Base-by-base conservation (phyloP, 495 filamentous ascomycete species). In the Hypoxylon rickii region DNA sequence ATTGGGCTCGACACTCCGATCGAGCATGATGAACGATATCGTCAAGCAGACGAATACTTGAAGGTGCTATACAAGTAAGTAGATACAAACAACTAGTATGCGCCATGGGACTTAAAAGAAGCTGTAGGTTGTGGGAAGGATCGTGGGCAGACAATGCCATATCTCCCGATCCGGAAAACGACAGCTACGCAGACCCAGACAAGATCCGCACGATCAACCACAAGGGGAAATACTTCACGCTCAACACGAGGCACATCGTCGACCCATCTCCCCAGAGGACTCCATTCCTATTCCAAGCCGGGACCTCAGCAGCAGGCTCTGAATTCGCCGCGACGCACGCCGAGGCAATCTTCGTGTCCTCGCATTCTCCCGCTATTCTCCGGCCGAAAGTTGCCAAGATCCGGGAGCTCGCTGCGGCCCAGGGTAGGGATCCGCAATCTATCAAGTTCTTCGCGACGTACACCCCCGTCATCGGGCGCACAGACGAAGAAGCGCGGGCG, bases 251-350 rank as follows among this genome's bases (percentile, higher is more conserved):
- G 2, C 81, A 84, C 58, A 82, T 84, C 40, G 73, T 80, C 42
- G 76, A 86, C 51, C 84, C 84, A 0, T 83, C 80, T 3, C 83
- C 82, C 7, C 84, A 87, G 55, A 72, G 84, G 22, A 86, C 82
- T 0, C 84, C 83, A 1, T 79, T 87, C 48, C 73, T 87, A 7
- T 83, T 87, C 70, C 84, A 86, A 64, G 84, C 83, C 2, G 84
- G 85, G 11, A 83, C 80, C 6, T 86, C 82, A 0, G 46, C 73
- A 0, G 83, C 83, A 0, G 83, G 84, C 2, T 77, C 76, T 1
- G 71, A 65, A 0, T 88, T 88, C 54, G 83, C 81, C 0, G 77
- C 82, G 0, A 79, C 72, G 8, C 84, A 87, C 54, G 85, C 83
- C 1, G 84, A 88, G 61, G 83, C 76, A 1, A 83, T 87, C 46